Conservation (phyloP, 352 stramenopile species). For the Phytophthora crassamura region DNA sequence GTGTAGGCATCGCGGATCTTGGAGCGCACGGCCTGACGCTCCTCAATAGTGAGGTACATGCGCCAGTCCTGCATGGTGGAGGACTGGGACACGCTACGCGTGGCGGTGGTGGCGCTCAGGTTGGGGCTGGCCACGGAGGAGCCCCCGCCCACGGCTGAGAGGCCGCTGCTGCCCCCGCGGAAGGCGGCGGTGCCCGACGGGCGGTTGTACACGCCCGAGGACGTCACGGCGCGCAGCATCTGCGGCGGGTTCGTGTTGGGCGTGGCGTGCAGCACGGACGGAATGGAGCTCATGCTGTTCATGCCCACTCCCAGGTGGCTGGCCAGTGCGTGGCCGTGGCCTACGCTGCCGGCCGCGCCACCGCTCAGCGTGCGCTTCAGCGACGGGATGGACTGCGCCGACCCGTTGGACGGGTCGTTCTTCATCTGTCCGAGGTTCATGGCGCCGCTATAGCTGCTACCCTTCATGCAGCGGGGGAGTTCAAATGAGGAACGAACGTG, state of each 20-base stretch:
- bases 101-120: constrained; percentile 41
- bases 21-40: constrained; percentile 86
- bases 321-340: constrained; percentile 42
- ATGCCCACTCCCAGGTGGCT: constrained; percentile 71
- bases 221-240: constrained; percentile 86
- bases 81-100: constrained; percentile 68
- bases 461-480: background rate
- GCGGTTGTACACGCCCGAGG: constrained; percentile 84
- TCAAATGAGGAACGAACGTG: too few species aligned
- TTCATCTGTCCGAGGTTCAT: constrained; percentile 86
- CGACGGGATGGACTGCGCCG: constrained; percentile 76
- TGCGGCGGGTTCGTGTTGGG: constrained; percentile 77
- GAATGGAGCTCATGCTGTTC: constrained; percentile 83
- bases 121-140: constrained; percentile 21
- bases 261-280: constrained; percentile 76
- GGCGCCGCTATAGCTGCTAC: background rate
- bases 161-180: constrained; percentile 32
- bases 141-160: constrained; percentile 20
- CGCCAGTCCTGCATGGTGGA: constrained; percentile 87
- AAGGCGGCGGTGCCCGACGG: constrained; percentile 41
- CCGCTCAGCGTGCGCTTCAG: constrained; percentile 88
- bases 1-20: constrained; percentile 90
- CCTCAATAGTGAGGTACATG: constrained; percentile 92
- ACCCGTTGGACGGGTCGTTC: constrained; percentile 58
- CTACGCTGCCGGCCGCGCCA: constrained; percentile 51